Evolutionary conservation across 2,329 filamentous ascomycete genomes (phyloP), one percentile per base, ranked within the genome.

Genomic region (Verticillium albo-atrum): DNA sequence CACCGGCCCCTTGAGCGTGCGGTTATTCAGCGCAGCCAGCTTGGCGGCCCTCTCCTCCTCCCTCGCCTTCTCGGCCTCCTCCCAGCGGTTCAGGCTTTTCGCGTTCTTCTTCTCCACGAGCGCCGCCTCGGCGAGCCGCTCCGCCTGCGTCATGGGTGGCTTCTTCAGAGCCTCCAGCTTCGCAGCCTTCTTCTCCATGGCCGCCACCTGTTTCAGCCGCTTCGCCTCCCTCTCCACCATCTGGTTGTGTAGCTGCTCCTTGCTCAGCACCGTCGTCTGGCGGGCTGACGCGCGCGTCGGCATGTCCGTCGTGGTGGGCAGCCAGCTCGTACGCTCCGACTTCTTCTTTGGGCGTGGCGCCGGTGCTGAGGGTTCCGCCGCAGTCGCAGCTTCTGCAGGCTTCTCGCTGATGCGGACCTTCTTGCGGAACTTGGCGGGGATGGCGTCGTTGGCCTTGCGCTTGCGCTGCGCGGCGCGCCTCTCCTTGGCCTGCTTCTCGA

Each of bases 41-140:
- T 90, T 94, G 47, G 88, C 89, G 64, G 87, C 84, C 62, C 94
- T 84, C 69, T 96, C 90, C 67, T 94, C 91, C 65, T 93, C 90
- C 60, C 94, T 87, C 71, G 89, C 87, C 75, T 92, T 92, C 76
- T 99, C 95, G 6, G 92, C 91, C 72, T 92, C 89, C 73, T 98
- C 93, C 93, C 94, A 98, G 59, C 91, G 84, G 70, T 94, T 97
- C 69, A 97, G 77, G 73, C 89, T 98, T 80, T 91, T 96, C 66
- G 89, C 85, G 73, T 99, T 97, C 67, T 88, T 82, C 73, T 89
- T 89, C 74, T 98, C 95, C 6, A 96, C 88, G 57, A 88, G 78
- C 20, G 89, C 91, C 1, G 93, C 93, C 74, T 96, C 91, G 28
- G 86, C 88, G 28, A 97, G 80, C 37, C 92, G 85, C 71, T 98